A percentile compares a stretch with the other conserved stretches of the same genome.
phyloP scores from a whole-genome alignment of 176 grass and related monocot genomes.

The Coix lacrymajobi region DNA sequence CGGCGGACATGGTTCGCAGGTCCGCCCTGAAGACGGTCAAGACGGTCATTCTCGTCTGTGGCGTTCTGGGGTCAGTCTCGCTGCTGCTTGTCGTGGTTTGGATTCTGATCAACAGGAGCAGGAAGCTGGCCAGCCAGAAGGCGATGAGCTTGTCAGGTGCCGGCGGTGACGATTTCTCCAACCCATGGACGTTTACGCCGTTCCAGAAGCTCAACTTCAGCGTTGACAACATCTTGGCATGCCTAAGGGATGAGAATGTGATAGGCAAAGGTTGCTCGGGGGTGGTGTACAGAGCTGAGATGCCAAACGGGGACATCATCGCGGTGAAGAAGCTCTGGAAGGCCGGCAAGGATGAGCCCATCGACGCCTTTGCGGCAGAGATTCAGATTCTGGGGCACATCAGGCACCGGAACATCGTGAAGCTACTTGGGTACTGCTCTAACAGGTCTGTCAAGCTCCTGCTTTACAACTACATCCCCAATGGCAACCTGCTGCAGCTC shows the following conservation, averaged over 20 bases:
- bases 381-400: conserved; percentile 96
- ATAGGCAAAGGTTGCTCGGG: conserved; percentile 93
- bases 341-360: conserved; percentile 60
- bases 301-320: conserved; percentile 81
- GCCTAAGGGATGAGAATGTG: conserved; percentile 87
- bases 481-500: conserved; percentile 87
- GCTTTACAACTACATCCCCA: conserved; percentile 94
- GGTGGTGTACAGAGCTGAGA: conserved; percentile 88
- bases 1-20: conserved; percentile 55
- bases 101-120: conserved; percentile 67
- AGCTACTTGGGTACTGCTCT: conserved; percentile 85
- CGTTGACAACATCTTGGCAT: conserved; percentile 67
- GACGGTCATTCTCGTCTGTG: conserved; percentile 58
- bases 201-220: conserved; percentile 89
- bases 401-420: conserved; percentile 96
- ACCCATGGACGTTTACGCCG: conserved; percentile 83
- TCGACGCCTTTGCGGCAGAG: conserved; percentile 61
- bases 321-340: conserved; percentile 97
- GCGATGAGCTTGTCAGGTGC: conserved; percentile 29
- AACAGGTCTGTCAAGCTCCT: conserved; percentile 89
- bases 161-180: conserved; percentile 71
- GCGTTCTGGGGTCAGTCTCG: conserved; percentile 41
- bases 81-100: conserved; percentile 49
- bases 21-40: conserved; percentile 60
- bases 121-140: conserved; percentile 36